These are phyloP conservation scores for Colletotrichum lini DNA, from an alignment of 2,329 filamentous ascomycete genomes.

Conservation along the genomic window DNA sequence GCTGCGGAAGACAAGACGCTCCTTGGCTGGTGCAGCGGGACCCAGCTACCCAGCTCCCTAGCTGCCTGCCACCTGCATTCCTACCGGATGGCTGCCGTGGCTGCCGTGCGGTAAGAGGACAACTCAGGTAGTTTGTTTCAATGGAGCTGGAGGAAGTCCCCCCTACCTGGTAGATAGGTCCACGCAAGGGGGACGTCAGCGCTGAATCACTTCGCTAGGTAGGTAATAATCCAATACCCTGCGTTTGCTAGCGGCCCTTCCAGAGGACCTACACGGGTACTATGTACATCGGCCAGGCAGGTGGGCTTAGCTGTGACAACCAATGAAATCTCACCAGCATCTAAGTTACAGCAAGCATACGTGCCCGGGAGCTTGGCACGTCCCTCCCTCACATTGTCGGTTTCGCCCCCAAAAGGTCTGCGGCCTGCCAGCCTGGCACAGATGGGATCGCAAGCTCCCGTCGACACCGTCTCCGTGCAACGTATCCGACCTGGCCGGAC, in stretches of 20 bases:
- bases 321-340: slow-evolving; percentile 19
- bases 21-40: background rate
- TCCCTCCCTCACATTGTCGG: slow-evolving; percentile 33
- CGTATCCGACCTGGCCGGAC: slow-evolving; percentile 32
- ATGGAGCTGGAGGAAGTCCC: slow-evolving; percentile 1
- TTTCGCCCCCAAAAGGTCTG: slow-evolving; percentile 35
- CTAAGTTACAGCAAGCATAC: slow-evolving; percentile 26
- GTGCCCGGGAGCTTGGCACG: slow-evolving; percentile 37
- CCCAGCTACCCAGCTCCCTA: background rate
- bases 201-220: background rate
- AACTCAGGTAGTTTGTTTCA: background rate
- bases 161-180: background rate
- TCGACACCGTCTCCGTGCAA: slow-evolving; percentile 28
- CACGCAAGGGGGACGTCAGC: background rate
- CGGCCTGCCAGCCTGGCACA: slow-evolving; percentile 37
- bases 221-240: slow-evolving; percentile 1
- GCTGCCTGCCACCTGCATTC: background rate
- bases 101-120: slow-evolving; percentile 15
- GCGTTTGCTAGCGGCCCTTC: slow-evolving; percentile 5
- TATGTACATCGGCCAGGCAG: background rate
- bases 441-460: slow-evolving; percentile 14
- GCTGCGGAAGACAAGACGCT: slow-evolving; percentile 4
- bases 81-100: slow-evolving; percentile 1
- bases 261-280: background rate
- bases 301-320: background rate